Evolutionary conservation across 1,139 yeast species (phyloP).

Genomic region (Yamadazyma kanchanaburiensis): DNA sequence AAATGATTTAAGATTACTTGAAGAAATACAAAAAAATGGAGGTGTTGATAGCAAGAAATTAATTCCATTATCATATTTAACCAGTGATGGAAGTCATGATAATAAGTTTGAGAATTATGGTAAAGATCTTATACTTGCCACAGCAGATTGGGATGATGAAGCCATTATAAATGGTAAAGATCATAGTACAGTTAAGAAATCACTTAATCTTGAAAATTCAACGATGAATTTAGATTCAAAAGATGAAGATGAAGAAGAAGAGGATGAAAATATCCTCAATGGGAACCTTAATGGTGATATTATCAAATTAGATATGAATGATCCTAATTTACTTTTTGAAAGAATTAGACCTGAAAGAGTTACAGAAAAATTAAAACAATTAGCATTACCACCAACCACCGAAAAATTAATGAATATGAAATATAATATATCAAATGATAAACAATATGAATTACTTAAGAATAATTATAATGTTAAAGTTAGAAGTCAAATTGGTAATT

Average conservation of each 20-base stretch:
- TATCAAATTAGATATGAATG: conserved; percentile 78
- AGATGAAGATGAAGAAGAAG: conserved; percentile 58
- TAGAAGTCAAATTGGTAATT: conserved; percentile 87
- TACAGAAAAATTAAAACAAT: conserved; percentile 18
- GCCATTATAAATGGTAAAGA: conserved; percentile 53
- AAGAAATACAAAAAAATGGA: conserved; percentile 16
- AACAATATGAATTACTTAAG: conserved; percentile 76
- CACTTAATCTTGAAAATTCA: conserved; percentile 6
- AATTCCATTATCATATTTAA: conserved; percentile 28
- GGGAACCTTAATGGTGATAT: conserved; percentile 54
- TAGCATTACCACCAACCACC: conserved; percentile 44
- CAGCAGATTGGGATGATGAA: conserved; percentile 84
- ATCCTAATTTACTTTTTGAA: conserved; percentile 70
- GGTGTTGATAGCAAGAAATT: conserved; percentile 10
- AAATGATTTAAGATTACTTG: conserved; percentile 30
- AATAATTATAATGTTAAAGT: conserved; percentile 89
- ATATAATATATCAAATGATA: conserved; percentile 86
- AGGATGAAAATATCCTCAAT: conserved; percentile 76
- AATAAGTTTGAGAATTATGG: conserved; percentile 42
- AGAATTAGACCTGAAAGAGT: conserved; percentile 20
- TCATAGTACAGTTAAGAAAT: background rate
- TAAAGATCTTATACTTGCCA: conserved; percentile 64
- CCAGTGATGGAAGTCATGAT: conserved; percentile 33
- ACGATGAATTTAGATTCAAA: conserved; percentile 27
- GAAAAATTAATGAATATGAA: conserved; percentile 49